Conservation (phyloP, 2,329 filamentous ascomycete species). For the Aspergillus phoenicis region DNA sequence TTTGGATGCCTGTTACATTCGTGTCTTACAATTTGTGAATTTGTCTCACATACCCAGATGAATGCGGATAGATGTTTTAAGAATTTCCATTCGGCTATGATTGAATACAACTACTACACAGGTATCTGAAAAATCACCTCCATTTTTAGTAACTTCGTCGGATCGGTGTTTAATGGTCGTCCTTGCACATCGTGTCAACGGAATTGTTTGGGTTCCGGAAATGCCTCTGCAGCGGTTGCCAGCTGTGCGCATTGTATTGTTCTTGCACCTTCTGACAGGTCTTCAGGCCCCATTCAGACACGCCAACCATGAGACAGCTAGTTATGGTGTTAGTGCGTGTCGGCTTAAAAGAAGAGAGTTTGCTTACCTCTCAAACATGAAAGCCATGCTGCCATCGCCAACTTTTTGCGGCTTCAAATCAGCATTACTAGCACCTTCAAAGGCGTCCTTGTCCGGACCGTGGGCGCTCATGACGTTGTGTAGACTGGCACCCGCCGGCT, state of each 20-base stretch:
- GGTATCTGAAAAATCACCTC: not conserved
- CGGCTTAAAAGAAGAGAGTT: not conserved
- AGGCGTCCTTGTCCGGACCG: constrained; percentile 60
- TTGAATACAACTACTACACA: not conserved
- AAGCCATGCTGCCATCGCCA: constrained; percentile 63
- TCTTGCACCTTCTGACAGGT: constrained; percentile 71
- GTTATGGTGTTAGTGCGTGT: constrained; percentile 42
- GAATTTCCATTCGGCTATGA: not conserved
- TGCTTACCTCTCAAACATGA: constrained; percentile 63
- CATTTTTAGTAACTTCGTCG: not conserved
- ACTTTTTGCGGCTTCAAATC: constrained; percentile 60
- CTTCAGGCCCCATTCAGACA: constrained; percentile 72
- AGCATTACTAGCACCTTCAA: constrained; percentile 57
- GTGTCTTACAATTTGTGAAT: not conserved
- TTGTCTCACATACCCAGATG: no score
- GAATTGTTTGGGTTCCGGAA: constrained; percentile 57
- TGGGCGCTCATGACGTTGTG: constrained; percentile 75
- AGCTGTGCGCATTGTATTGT: constrained; percentile 79
- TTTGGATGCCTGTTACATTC: not conserved
- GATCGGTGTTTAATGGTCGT: not conserved
- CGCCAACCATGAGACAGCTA: constrained; percentile 68
- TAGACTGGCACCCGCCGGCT: constrained; percentile 62
- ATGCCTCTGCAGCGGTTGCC: constrained; percentile 68
- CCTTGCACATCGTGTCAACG: not conserved
- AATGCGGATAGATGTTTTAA: no score